phyloP scores from a whole-genome alignment of 345 rosid species.

The Noccaea bulbosa region DNA sequence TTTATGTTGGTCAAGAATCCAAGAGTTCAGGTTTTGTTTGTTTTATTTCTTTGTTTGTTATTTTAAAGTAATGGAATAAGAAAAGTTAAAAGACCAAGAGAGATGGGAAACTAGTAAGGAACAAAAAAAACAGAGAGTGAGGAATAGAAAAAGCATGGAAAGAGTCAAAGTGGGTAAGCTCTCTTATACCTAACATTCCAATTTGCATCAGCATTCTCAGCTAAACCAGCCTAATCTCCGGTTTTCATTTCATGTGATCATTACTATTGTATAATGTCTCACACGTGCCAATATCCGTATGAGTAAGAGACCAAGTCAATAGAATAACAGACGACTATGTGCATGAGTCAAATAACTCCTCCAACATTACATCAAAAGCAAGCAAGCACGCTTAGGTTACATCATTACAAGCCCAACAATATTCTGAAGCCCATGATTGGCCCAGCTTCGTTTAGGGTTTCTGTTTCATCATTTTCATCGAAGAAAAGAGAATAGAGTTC shows the following conservation, averaged over 20 bases:
- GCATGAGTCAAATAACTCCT: too few relatives aligned
- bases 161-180: slow-evolving; percentile 48
- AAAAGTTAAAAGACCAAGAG: neutral
- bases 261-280: neutral
- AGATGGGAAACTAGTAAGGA: neutral
- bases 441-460: neutral
- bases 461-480: too few relatives aligned
- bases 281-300: slow-evolving; percentile 9
- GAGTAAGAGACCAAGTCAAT: slow-evolving; percentile 6
- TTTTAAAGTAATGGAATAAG: neutral
- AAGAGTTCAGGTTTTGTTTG: neutral
- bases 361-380: too few relatives aligned
- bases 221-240: slow-evolving; percentile 43
- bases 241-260: slow-evolving; percentile 9
- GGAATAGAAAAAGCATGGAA: slow-evolving; percentile 33
- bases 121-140: slow-evolving; percentile 8
- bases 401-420: neutral
- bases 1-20: slow-evolving; percentile 2
- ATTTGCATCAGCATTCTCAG: slow-evolving; percentile 39
- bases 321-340: neutral
- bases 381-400: too few relatives aligned
- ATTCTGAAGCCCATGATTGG: neutral
- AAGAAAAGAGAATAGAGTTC: neutral
- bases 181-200: slow-evolving; percentile 37
- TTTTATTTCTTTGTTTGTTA: neutral